Conservation (phyloP, 2,329 filamentous ascomycete species). For the Madurella fahalii region DNA sequence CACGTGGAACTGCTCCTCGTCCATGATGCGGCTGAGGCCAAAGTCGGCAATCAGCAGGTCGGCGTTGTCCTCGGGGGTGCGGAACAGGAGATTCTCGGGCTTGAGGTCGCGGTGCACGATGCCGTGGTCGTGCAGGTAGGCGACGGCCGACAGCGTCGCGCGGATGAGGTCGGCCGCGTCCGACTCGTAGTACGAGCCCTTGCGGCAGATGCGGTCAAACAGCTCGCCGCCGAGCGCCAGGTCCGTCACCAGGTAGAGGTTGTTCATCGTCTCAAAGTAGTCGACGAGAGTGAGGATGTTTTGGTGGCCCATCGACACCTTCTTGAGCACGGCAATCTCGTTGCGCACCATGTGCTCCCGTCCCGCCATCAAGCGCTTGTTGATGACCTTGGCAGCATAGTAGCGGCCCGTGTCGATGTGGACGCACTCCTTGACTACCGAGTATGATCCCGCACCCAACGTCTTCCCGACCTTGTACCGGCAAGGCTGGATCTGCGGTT, state of each 20-base stretch:
- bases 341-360: conserved; percentile 99
- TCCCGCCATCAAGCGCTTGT: conserved; percentile 96
- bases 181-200: conserved; percentile 96
- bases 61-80: conserved; percentile 95
- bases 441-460: conserved; percentile 92
- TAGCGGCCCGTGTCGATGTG: conserved; percentile 97
- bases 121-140: conserved; percentile 96
- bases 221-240: conserved; percentile 93
- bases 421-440: conserved; percentile 97
- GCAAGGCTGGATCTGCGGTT: conserved; percentile 81
- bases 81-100: conserved; percentile 93
- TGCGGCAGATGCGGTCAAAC: conserved; percentile 97
- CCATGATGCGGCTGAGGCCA: conserved; percentile 94
- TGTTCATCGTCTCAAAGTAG: conserved; percentile 99
- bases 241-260: conserved; percentile 96
- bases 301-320: conserved; percentile 97
- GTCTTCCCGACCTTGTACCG: conserved; percentile 99
- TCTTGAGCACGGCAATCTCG: conserved; percentile 95
- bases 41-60: conserved; percentile 97
- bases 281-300: conserved; percentile 97
- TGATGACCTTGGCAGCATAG: conserved; percentile 99
- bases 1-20: conserved; percentile 97
- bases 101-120: conserved; percentile 98
- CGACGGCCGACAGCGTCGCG: conserved; percentile 92
- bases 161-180: conserved; percentile 94